Percentiles rank a stretch among this genome's conserved stretches.
Evolutionary conservation across 495 filamentous ascomycete species (phyloP).

Genomic region (Talaromyces wortmannii): DNA sequence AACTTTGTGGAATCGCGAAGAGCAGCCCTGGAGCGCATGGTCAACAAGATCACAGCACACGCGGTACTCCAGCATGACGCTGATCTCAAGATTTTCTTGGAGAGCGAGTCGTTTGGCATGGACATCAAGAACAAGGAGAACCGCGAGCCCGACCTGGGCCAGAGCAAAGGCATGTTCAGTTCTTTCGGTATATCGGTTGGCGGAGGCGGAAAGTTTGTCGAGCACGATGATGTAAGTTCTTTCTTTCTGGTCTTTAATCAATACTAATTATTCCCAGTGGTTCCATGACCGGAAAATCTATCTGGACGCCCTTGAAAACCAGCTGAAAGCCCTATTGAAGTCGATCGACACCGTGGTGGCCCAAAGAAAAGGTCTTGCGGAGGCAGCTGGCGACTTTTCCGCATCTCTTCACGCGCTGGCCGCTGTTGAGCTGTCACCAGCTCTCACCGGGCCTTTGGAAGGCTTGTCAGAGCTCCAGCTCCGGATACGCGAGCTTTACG

Average conservation of each 20-base stretch:
- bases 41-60: constrained; percentile 90
- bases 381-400: constrained; percentile 89
- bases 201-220: constrained; percentile 77
- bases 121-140: constrained; percentile 98
- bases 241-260: not conserved
- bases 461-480: constrained; percentile 87
- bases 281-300: constrained; percentile 95
- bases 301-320: constrained; percentile 88
- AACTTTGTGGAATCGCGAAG: constrained; percentile 93
- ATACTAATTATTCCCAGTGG: constrained; percentile 50
- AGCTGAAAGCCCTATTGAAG: constrained; percentile 89
- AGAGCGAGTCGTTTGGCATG: constrained; percentile 90
- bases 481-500: constrained; percentile 89
- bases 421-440: constrained; percentile 78
- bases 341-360: constrained; percentile 85
- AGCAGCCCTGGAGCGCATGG: constrained; percentile 88
- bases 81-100: constrained; percentile 92
- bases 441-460: constrained; percentile 83
- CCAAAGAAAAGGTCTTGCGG: constrained; percentile 86
- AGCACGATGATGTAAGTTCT: constrained; percentile 85
- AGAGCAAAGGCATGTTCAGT: constrained; percentile 90
- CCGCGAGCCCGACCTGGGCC: constrained; percentile 73
- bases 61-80: constrained; percentile 87
- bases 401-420: constrained; percentile 84
- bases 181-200: constrained; percentile 74